Conservation (phyloP, 345 rosid species). For the Eucalyptus erythrocorys region DNA sequence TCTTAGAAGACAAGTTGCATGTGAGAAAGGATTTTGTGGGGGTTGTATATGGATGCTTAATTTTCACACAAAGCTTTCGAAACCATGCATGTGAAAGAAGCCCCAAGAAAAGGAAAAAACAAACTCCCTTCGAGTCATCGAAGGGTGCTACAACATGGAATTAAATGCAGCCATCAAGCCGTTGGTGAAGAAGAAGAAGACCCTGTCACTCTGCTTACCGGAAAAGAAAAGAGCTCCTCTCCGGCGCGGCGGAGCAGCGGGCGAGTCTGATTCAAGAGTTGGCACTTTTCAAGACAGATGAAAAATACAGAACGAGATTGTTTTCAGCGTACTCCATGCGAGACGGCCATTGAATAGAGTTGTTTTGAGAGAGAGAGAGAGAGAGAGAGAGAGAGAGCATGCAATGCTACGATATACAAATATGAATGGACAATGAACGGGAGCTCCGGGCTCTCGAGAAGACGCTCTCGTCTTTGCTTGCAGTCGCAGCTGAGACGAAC, state of each 20-base stretch:
- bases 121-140: background rate
- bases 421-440: background rate
- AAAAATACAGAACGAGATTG: background rate
- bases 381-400: background rate
- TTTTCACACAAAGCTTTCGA: conserved; percentile 38
- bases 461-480: background rate
- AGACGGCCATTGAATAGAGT: background rate
- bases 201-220: background rate
- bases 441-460: background rate
- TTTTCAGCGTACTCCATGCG: background rate
- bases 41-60: conserved; percentile 4
- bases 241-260: background rate
- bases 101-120: background rate
- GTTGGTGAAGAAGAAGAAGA: background rate
- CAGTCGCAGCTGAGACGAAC: background rate
- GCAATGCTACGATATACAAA: background rate
- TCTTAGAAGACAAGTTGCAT: conserved; percentile 15
- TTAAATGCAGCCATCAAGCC: background rate
- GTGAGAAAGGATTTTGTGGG: conserved; percentile 1
- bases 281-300: background rate
- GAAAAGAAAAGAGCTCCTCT: background rate
- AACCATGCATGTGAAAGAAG: conserved; percentile 41
- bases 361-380: background rate
- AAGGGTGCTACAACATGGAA: background rate
- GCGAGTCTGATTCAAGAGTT: background rate